phyloP scores from a whole-genome alignment of 352 stramenopile genomes.

The Elongisporangium undulatum region DNA sequence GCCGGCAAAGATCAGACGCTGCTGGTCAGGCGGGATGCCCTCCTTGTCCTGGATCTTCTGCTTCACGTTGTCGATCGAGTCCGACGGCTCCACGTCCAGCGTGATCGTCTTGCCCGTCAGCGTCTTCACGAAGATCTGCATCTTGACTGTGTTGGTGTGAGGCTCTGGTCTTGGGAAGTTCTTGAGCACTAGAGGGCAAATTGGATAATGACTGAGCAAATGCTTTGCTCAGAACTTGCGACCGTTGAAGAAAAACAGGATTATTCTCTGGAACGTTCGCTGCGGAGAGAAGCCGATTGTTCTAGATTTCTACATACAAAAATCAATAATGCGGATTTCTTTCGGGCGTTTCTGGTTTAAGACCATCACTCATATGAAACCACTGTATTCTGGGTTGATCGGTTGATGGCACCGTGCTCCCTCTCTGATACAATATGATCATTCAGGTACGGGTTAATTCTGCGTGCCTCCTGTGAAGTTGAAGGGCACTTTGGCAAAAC shows the following conservation, averaged over 20 bases:
- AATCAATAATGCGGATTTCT: not conserved
- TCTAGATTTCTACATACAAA: not conserved
- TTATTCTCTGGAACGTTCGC: conserved; percentile 1
- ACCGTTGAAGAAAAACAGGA: not conserved
- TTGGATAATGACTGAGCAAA: not conserved
- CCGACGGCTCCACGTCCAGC: conserved; percentile 89
- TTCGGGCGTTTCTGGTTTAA: not conserved
- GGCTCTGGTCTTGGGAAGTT: not conserved
- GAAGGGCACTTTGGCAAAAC: conserved; percentile 76
- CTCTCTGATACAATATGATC: not conserved
- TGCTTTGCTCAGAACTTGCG: not conserved
- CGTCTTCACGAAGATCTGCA: conserved; percentile 89
- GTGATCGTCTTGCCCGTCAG: conserved; percentile 91
- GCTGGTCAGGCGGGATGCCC: conserved; percentile 91
- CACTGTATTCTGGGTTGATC: not conserved
- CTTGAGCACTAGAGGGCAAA: not conserved
- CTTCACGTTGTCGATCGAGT: conserved; percentile 96
- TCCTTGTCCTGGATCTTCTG: conserved; percentile 91
- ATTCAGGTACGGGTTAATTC: not conserved
- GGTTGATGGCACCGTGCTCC: not conserved
- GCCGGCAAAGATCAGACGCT: conserved; percentile 71
- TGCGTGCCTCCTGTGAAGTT: conserved; percentile 36
- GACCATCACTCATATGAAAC: not conserved
- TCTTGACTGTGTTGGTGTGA: conserved; percentile 25
- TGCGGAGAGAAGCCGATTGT: conserved; percentile 4